Evolutionary conservation across 2,329 filamentous ascomycete genomes (phyloP).

Genomic region (Venturia nashicola): DNA sequence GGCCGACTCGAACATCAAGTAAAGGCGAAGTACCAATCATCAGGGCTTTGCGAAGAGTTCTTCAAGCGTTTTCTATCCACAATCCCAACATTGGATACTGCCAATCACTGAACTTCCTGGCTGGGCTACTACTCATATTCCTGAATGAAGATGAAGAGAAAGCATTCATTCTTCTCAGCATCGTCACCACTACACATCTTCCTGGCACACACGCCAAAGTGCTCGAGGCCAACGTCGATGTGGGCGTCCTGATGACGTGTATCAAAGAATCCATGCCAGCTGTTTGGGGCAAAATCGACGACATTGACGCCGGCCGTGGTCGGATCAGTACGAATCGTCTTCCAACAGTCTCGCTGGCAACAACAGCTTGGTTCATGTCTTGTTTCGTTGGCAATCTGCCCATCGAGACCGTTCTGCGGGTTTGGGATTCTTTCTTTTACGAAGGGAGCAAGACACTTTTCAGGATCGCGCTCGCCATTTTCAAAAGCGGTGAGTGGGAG

Average conservation of each 20-base stretch:
- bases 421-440: constrained; percentile 95
- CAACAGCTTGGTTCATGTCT: constrained; percentile 97
- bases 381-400: constrained; percentile 88
- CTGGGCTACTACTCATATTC: constrained; percentile 79
- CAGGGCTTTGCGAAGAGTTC: constrained; percentile 66
- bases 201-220: constrained; percentile 86
- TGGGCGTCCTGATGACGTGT: constrained; percentile 82
- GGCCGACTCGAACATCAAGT: constrained; percentile 13
- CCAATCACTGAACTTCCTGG: constrained; percentile 89
- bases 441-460: constrained; percentile 91
- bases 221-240: constrained; percentile 85
- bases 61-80: constrained; percentile 82
- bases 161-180: constrained; percentile 82
- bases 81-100: constrained; percentile 91
- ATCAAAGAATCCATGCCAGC: constrained; percentile 70
- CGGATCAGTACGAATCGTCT: constrained; percentile 38
- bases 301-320: constrained; percentile 45
- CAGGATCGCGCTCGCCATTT: constrained; percentile 78
- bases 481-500: constrained; percentile 74
- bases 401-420: constrained; percentile 79
- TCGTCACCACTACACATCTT: constrained; percentile 78
- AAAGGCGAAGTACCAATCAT: constrained; percentile 30
- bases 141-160: constrained; percentile 67
- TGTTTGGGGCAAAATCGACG: constrained; percentile 81
- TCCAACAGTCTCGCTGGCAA: constrained; percentile 82